Percentiles rank a stretch among this genome's conserved stretches.
These are phyloP conservation scores for Voacanga thouarsii DNA, from an alignment of 257 asterid species.

Conservation along the genomic window DNA sequence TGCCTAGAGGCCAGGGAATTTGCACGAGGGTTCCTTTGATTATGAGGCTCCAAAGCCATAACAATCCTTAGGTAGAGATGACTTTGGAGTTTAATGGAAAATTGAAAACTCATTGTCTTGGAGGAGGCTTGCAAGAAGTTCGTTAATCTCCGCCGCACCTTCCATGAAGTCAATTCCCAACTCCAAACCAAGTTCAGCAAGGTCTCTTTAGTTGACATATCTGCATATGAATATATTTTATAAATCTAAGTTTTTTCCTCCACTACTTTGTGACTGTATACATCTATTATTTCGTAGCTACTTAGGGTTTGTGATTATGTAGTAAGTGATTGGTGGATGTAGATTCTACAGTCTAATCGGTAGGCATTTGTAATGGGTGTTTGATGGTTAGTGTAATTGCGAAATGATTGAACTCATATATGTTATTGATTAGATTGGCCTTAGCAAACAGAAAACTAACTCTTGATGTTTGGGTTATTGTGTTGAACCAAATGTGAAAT, in stretches of 20 bases:
- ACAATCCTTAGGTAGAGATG: too few species aligned
- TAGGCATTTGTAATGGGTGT: neutral
- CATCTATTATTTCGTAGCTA: conserved; percentile 16
- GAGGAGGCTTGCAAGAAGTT: too few species aligned
- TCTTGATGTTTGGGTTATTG: neutral
- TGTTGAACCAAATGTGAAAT: conserved; percentile 1
- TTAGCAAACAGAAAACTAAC: neutral
- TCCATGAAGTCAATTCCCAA: too few species aligned
- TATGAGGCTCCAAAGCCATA: too few species aligned
- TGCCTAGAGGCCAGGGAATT: too few species aligned
- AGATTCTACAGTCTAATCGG: neutral
- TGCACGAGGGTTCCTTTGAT: too few species aligned
- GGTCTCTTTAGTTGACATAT: neutral
- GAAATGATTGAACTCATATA: neutral
- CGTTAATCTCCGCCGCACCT: too few species aligned
- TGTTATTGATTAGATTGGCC: neutral
- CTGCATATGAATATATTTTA: neutral
- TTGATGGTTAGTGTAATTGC: conserved; percentile 1
- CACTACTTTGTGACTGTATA: neutral
- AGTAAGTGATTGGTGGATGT: neutral
- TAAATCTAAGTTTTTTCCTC: too few species aligned
- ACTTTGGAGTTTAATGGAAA: too few species aligned
- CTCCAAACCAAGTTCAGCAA: too few species aligned
- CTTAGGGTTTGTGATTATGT: conserved; percentile 7
- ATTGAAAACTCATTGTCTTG: too few species aligned